phyloP scores from a whole-genome alignment of 2,329 filamentous ascomycete species.

The Nigrograna mackinnonii region DNA sequence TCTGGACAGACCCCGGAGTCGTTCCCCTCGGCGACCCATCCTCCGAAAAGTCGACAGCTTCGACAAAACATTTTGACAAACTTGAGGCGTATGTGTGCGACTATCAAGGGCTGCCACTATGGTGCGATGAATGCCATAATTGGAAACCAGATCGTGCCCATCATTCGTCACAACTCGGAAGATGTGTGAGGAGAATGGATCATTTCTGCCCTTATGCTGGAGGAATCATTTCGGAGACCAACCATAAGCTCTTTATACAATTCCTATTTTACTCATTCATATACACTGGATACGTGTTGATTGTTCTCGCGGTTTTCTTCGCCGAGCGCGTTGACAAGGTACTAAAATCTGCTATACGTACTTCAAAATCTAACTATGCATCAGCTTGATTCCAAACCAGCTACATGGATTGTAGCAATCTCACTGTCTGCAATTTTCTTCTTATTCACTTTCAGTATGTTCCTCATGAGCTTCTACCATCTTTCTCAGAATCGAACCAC shows the following conservation, averaged over 20 bases:
- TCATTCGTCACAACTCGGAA: constrained; percentile 79
- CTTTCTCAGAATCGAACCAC: constrained; percentile 77
- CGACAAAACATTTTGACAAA: constrained; percentile 65
- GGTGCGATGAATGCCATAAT: constrained; percentile 81
- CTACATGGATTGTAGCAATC: constrained; percentile 64
- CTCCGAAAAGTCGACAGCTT: constrained; percentile 30
- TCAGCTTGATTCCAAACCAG: constrained; percentile 27
- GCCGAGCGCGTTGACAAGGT: constrained; percentile 56
- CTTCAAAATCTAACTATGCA: background rate
- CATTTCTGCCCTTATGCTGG: constrained; percentile 98
- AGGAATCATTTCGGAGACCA: constrained; percentile 82
- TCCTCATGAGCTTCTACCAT: constrained; percentile 70
- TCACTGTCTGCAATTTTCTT: constrained; percentile 73
- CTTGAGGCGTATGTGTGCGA: constrained; percentile 86
- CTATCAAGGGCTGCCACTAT: constrained; percentile 75
- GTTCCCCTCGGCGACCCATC: constrained; percentile 61
- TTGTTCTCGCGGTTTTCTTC: constrained; percentile 67
- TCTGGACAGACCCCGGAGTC: constrained; percentile 73
- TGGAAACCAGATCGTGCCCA: constrained; percentile 90
- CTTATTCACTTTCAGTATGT: constrained; percentile 81
- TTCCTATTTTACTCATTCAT: constrained; percentile 76
- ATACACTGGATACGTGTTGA: constrained; percentile 68
- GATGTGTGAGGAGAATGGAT: constrained; percentile 89
- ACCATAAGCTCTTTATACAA: constrained; percentile 91
- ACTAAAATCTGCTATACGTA: background rate